Percentiles rank a stretch among this genome's conserved stretches.
Evolutionary conservation across 1,284 basidiomycete genomes (phyloP).

Genomic region (Golubevia pallescens): DNA sequence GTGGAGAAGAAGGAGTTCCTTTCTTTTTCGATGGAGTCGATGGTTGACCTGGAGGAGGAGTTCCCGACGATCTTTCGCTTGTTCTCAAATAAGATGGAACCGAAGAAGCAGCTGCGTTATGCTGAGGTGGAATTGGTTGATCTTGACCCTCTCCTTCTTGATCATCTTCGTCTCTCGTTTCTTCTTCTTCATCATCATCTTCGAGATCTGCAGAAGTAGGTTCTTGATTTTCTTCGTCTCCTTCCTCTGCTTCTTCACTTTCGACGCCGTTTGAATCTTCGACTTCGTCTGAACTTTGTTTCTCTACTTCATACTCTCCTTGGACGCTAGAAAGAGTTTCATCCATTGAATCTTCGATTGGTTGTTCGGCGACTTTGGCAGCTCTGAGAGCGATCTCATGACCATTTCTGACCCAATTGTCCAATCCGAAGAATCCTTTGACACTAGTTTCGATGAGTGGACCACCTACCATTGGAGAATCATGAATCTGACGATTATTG

Average conservation of each 20-base stretch:
- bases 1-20: too few species aligned
- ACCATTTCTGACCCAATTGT: constrained; percentile 35
- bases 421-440: constrained; percentile 31
- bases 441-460: constrained; percentile 9
- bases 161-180: constrained; percentile 50
- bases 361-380: constrained; percentile 1
- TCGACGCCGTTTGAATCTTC: constrained; percentile 7
- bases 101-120: neutral
- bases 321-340: constrained; percentile 66
- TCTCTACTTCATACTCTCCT: constrained; percentile 66
- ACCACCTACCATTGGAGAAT: constrained; percentile 61
- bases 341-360: constrained; percentile 15
- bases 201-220: constrained; percentile 3
- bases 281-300: constrained; percentile 61
- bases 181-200: constrained; percentile 46
- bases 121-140: constrained; percentile 63
- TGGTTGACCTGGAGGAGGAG: neutral
- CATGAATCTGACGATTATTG: constrained; percentile 4
- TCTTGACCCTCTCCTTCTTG: constrained; percentile 13
- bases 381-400: constrained; percentile 34
- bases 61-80: neutral
- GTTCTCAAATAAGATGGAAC: neutral
- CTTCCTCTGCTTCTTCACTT: constrained; percentile 9
- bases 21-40: neutral
- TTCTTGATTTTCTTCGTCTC: constrained; percentile 26